A percentile compares a stretch with the other conserved stretches of the same genome.
phyloP scores from a whole-genome alignment of 192 early-diverging fungal species.

The Allomyces macrogynus region DNA sequence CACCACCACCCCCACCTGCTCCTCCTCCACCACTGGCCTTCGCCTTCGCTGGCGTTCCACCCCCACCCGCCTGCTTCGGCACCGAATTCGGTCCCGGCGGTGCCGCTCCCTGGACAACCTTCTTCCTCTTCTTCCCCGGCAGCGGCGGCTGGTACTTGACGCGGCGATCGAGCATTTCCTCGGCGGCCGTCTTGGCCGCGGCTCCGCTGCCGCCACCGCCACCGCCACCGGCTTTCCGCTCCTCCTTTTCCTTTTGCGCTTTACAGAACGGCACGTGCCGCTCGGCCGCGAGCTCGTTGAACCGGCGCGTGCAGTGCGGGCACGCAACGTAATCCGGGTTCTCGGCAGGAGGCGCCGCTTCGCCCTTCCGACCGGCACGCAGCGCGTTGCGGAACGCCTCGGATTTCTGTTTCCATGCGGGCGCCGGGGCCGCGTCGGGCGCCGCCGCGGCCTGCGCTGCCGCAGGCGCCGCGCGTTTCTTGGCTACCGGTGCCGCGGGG shows the following conservation, averaged over 20 bases:
- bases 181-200: constrained; percentile 2
- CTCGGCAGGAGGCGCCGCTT: too few relatives aligned
- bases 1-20: too few relatives aligned
- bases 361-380: neutral
- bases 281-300: constrained; percentile 24
- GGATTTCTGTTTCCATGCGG: neutral
- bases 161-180: constrained; percentile 17
- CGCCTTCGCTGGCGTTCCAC: too few relatives aligned
- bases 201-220: neutral
- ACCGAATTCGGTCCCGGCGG: too few relatives aligned
- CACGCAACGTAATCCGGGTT: neutral
- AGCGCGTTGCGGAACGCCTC: neutral
- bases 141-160: constrained; percentile 13
- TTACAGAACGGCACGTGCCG: constrained; percentile 30
- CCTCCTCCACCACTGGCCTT: too few relatives aligned
- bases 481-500: too few relatives aligned
- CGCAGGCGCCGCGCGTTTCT: too few relatives aligned
- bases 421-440: neutral
- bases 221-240: constrained; percentile 1
- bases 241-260: constrained; percentile 16
- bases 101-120: too few relatives aligned
- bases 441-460: neutral
- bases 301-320: constrained; percentile 18
- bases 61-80: too few relatives aligned
- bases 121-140: neutral